These are phyloP conservation scores for Mycena metata DNA, from an alignment of 768 basidiomycete species.

Conservation along the genomic window DNA sequence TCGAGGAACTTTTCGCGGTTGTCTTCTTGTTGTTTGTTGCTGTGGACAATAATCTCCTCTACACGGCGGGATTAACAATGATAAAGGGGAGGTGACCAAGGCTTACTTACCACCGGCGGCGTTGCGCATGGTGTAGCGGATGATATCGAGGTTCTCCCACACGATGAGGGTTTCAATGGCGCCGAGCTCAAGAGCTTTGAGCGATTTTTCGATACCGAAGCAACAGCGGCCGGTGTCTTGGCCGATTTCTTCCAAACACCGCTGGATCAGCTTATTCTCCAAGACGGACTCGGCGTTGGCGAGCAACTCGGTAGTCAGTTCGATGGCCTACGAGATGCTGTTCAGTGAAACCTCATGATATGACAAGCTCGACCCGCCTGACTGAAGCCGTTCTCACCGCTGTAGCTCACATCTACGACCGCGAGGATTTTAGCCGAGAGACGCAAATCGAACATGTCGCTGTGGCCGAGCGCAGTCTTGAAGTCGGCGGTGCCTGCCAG, in stretches of 20 bases:
- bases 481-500: conserved; percentile 98
- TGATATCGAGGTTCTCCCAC: conserved; percentile 97
- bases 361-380: conserved; percentile 69
- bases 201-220: conserved; percentile 96
- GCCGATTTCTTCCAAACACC: conserved; percentile 99
- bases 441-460: conserved; percentile 95
- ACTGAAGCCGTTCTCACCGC: conserved; percentile 99
- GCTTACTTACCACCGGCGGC: conserved; percentile 84
- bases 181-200: conserved; percentile 96
- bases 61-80: conserved; percentile 6
- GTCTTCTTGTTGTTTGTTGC: conserved; percentile 87
- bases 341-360: background rate
- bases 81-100: conserved; percentile 18
- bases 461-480: conserved; percentile 97
- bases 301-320: conserved; percentile 94
- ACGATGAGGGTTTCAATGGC: conserved; percentile 97
- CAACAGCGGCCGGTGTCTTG: conserved; percentile 97
- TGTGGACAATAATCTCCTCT: conserved; percentile 90
- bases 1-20: conserved; percentile 96
- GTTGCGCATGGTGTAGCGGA: conserved; percentile 89
- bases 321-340: conserved; percentile 79
- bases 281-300: conserved; percentile 99
- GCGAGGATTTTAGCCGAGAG: conserved; percentile 95
- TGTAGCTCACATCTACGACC: conserved; percentile 98
- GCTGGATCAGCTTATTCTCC: conserved; percentile 97